Evolutionary conservation across 1,139 yeast species (phyloP).

Genomic region (Pichia sp.): DNA sequence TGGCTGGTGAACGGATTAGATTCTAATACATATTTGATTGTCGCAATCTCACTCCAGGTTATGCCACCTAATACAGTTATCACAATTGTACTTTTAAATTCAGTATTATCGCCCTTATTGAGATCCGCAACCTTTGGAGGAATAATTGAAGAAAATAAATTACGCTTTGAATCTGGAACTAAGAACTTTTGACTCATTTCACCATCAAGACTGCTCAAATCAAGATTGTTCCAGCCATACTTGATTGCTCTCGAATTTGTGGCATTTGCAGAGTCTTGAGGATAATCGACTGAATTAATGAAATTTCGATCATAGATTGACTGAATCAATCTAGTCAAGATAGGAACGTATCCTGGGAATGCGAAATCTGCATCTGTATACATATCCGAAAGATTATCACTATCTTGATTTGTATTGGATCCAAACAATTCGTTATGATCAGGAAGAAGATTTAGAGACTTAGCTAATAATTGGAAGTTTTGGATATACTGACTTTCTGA

Average conservation of each 20-base stretch:
- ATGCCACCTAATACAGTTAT: slow-evolving; percentile 62
- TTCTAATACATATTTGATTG: slow-evolving; percentile 48
- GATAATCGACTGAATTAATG: not conserved
- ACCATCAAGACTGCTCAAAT: slow-evolving; percentile 19
- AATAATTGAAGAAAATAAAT: slow-evolving; percentile 20
- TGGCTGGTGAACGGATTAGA: slow-evolving; percentile 28
- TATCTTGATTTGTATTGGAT: not conserved
- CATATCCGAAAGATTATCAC: not conserved
- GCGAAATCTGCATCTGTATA: slow-evolving; percentile 39
- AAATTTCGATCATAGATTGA: slow-evolving; percentile 35
- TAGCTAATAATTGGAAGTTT: slow-evolving; percentile 23
- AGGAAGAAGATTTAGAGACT: slow-evolving; percentile 25
- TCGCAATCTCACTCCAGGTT: slow-evolving; percentile 69
- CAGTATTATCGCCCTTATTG: slow-evolving; percentile 25
- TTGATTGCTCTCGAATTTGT: slow-evolving; percentile 10
- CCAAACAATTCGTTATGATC: slow-evolving; percentile 3
- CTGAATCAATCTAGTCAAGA: slow-evolving; percentile 40
- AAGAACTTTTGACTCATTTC: slow-evolving; percentile 20
- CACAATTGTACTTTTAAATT: slow-evolving; percentile 37
- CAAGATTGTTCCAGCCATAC: slow-evolving; percentile 27
- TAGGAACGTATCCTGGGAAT: slow-evolving; percentile 46
- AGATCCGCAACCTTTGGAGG: slow-evolving; percentile 21
- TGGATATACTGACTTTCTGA: slow-evolving; percentile 22
- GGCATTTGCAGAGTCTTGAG: not conserved
- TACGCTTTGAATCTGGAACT: slow-evolving; percentile 24